Evolutionary conservation across 139 green algal genomes (phyloP), one percentile per base, ranked within the genome.

Genomic region (Desmodesmus armatus): DNA sequence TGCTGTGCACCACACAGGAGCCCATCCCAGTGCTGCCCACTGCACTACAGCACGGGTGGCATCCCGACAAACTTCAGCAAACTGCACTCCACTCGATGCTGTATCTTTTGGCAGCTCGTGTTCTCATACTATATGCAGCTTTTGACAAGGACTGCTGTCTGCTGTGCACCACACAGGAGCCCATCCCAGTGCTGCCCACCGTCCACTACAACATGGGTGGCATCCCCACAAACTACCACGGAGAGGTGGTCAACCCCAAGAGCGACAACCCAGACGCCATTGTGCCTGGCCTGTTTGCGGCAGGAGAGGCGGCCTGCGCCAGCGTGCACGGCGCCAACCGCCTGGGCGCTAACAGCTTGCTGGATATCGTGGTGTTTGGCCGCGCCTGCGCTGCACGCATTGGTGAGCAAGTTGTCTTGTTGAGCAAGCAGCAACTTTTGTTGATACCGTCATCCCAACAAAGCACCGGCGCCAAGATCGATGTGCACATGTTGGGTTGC

Each of bases 151-250:
- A 29, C 25, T 71, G 62, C 29, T 31, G 6, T 29, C 13, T 25
- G 4, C 27, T 73, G 27, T 90, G n/a, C n/a, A n/a, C n/a, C n/a
- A n/a, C 69, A 21, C 91, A 96, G 93, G 96, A 99, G 89, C 96
- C 96, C 69, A 99, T 99, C 78, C 96, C 97, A 0, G 97, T 99
- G 63, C 86, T 99, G 29, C 97, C 97, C 39, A 99, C 97, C 13
- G 97, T 99, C 80, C 97, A 99, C 90, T 99, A 99, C 93, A 99
- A 99, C 92, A 99, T 99, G 97, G 97, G 97, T 25, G 97, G 97
- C 86, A 95, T 99, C 69, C 97, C 97, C 49, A 99, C 97, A 79
- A 99, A 99, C 92, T 96, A 98, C 89, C 87, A 94, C 35, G 97
- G 97, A 31, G 91, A 98, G 91, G 94, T 93, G 53, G 87, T 95